A percentile compares a stretch with the other conserved stretches of the same genome.
These are phyloP conservation scores for Metschnikowia kofuensis DNA, from an alignment of 805 yeast species.

Conservation along the genomic window DNA sequence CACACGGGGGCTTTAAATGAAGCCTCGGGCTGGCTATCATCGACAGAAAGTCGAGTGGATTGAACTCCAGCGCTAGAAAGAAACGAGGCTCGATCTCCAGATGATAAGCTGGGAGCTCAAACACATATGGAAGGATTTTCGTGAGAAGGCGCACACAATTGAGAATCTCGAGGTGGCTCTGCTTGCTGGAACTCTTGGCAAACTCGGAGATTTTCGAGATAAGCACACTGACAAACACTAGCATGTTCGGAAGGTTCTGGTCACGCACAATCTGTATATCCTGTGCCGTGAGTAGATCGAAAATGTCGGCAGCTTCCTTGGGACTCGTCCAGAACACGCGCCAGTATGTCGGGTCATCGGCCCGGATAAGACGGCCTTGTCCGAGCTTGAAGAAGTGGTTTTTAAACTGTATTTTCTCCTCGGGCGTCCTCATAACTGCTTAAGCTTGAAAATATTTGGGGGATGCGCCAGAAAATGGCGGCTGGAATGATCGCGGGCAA, in stretches of 20 bases:
- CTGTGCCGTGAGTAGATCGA: slow-evolving; percentile 49
- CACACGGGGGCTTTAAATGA: neutral
- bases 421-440: slow-evolving; percentile 64
- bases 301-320: slow-evolving; percentile 53
- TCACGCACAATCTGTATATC: slow-evolving; percentile 63
- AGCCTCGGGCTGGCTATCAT: neutral
- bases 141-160: slow-evolving; percentile 66
- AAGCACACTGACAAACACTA: slow-evolving; percentile 44
- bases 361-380: slow-evolving; percentile 38
- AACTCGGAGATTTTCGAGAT: slow-evolving; percentile 22
- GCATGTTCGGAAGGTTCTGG: slow-evolving; percentile 55
- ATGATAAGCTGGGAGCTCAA: slow-evolving; percentile 44
- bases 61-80: slow-evolving; percentile 41
- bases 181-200: slow-evolving; percentile 2
- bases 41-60: slow-evolving; percentile 23
- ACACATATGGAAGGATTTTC: slow-evolving; percentile 62
- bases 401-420: slow-evolving; percentile 59
- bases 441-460: too few species aligned
- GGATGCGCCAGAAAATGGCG: neutral
- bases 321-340: slow-evolving; percentile 36
- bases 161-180: slow-evolving; percentile 38
- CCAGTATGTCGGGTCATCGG: slow-evolving; percentile 30
- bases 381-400: slow-evolving; percentile 59
- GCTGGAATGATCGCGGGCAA: neutral
- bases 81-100: slow-evolving; percentile 26